Percentiles rank a stretch among this genome's conserved stretches.
phyloP scores from a whole-genome alignment of 148 eudicot genomes.

The Talinum fruticosum region DNA sequence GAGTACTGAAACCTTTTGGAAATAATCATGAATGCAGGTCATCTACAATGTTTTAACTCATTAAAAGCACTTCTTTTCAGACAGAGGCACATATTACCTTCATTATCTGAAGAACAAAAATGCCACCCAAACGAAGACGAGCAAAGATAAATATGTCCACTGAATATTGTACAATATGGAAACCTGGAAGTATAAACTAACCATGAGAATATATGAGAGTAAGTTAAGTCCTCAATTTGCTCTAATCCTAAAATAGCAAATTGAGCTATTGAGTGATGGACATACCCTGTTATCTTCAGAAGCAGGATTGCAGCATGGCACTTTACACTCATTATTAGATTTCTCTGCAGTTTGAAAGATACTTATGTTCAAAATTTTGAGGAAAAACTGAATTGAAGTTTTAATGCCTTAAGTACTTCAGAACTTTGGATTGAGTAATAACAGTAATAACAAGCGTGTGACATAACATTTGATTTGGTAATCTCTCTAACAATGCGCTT shows the following conservation, averaged over 20 bases:
- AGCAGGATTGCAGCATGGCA: neutral
- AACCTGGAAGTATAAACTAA: constrained; percentile 4
- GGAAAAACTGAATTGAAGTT: neutral
- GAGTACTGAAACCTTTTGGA: neutral
- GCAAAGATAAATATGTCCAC: constrained; percentile 1
- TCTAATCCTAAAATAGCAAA: neutral
- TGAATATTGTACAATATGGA: neutral
- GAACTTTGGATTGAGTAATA: neutral
- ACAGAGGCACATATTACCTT: neutral
- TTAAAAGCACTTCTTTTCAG: neutral
- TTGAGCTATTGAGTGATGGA: neutral
- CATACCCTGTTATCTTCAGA: neutral
- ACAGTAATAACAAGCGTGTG: neutral
- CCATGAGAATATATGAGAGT: neutral
- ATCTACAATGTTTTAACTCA: neutral
- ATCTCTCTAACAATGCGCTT: neutral
- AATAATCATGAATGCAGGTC: neutral
- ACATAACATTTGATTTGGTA: neutral
- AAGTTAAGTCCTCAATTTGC: neutral
- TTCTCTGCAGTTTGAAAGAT: neutral
- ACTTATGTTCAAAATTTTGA: neutral
- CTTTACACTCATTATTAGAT: neutral
- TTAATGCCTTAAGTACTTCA: neutral
- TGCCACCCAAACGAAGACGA: constrained; percentile 10
- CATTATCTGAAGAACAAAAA: constrained; percentile 11